These are phyloP conservation scores for Mycena citricolor DNA, from an alignment of 1,284 basidiomycete genomes.

Conservation along the genomic window DNA sequence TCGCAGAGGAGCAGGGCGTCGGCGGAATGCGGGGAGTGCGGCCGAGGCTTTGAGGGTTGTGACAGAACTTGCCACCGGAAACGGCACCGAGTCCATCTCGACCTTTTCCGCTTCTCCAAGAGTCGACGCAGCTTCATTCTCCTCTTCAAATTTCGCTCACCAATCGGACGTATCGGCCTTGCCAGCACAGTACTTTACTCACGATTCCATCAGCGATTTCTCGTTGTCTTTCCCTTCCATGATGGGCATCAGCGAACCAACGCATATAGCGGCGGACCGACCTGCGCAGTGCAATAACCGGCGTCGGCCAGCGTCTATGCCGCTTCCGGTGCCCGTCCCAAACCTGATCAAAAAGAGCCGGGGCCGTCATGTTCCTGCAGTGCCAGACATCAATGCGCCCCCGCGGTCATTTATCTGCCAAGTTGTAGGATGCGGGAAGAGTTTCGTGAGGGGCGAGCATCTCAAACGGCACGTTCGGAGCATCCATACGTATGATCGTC, in stretches of 20 bases:
- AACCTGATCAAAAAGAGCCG: conserved; percentile 77
- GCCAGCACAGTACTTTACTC: too few relatives aligned
- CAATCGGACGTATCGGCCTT: too few relatives aligned
- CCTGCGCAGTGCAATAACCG: too few relatives aligned
- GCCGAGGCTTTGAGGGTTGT: conserved; percentile 13
- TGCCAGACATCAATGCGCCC: too few relatives aligned
- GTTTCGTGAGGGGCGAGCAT: conserved; percentile 75
- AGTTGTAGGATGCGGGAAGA: conserved; percentile 72
- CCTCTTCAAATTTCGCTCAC: too few relatives aligned
- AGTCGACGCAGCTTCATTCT: too few relatives aligned
- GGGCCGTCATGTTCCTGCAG: conserved; percentile 68
- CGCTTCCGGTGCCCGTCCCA: conserved; percentile 64
- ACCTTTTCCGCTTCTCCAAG: too few relatives aligned
- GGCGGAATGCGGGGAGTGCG: conserved; percentile 14
- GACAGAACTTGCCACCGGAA: conserved; percentile 12
- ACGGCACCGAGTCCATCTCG: too few relatives aligned
- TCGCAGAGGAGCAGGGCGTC: neutral
- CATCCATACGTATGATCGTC: conserved; percentile 79
- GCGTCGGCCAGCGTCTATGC: conserved; percentile 40
- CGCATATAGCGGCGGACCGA: too few relatives aligned
- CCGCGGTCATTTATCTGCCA: conserved; percentile 64
- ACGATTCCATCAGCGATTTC: too few relatives aligned
- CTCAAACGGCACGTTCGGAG: conserved; percentile 74
- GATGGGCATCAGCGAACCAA: too few relatives aligned
- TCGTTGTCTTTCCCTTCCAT: too few relatives aligned